Conservation (phyloP, 768 basidiomycete genomes). For the Lentinula aciculospora region DNA sequence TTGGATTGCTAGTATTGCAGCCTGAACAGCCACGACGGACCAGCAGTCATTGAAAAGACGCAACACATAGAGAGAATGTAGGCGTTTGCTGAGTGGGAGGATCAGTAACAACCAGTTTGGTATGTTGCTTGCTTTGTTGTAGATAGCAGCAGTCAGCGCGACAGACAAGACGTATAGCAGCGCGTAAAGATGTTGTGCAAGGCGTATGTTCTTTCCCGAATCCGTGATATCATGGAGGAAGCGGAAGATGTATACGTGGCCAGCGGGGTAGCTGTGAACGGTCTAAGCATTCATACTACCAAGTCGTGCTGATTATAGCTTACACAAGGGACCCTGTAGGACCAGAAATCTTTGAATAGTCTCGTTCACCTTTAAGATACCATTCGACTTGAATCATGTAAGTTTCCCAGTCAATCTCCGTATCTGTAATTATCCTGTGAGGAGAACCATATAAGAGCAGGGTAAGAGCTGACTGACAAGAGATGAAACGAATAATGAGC, state of each 20-base stretch:
- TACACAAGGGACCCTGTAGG: constrained; percentile 94
- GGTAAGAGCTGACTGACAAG: constrained; percentile 54
- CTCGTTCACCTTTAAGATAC: constrained; percentile 74
- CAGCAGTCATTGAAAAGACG: constrained; percentile 96
- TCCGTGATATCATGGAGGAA: constrained; percentile 61
- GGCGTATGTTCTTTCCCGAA: constrained; percentile 48
- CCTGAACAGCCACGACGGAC: constrained; percentile 62
- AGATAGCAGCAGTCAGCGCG: constrained; percentile 61
- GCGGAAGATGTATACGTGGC: constrained; percentile 82
- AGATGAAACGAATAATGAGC: constrained; percentile 73
- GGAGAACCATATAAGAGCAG: constrained; percentile 9
- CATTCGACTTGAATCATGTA: constrained; percentile 86
- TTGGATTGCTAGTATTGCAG: constrained; percentile 63
- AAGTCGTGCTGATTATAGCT: constrained; percentile 16
- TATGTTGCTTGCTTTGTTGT: constrained; percentile 49
- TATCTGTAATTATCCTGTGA: constrained; percentile 52
- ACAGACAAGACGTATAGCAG: constrained; percentile 67
- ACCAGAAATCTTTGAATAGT: constrained; percentile 78
- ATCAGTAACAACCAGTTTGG: constrained; percentile 72
- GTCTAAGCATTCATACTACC: neutral
- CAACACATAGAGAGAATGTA: constrained; percentile 90
- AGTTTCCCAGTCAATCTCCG: constrained; percentile 97
- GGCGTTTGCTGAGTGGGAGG: constrained; percentile 83
- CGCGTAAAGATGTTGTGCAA: constrained; percentile 78
- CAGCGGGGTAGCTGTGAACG: constrained; percentile 80